These are phyloP conservation scores for Asparagopsis taxiformis DNA, from an alignment of 31 red algal genomes.

Conservation along the genomic window DNA sequence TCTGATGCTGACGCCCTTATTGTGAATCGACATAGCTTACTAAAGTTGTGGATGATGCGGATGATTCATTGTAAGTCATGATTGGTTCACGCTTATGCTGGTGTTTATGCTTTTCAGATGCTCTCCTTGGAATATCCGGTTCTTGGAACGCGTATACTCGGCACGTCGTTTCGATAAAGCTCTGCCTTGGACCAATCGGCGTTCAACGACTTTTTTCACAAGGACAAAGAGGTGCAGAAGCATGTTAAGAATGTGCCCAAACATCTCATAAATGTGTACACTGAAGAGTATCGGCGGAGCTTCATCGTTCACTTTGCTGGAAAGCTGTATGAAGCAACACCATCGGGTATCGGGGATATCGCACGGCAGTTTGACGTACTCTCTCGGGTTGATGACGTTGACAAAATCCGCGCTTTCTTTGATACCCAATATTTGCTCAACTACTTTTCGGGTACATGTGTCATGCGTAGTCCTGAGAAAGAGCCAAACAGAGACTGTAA, in stretches of 20 bases:
- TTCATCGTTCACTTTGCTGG: slow-evolving; percentile 97
- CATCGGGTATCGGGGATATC: slow-evolving; percentile 86
- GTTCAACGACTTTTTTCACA: slow-evolving; percentile 67
- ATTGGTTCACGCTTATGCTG: slow-evolving; percentile 97
- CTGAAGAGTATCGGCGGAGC: slow-evolving; percentile 89
- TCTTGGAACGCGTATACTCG: slow-evolving; percentile 70
- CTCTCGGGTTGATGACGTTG: slow-evolving; percentile 67
- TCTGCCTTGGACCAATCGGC: slow-evolving; percentile 90
- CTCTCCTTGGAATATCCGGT: slow-evolving; percentile 74
- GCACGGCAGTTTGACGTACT: slow-evolving; percentile 95
- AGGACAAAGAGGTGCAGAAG: slow-evolving; percentile 27
- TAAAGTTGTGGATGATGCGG: slow-evolving; percentile 86
- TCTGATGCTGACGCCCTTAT: slow-evolving; percentile 90
- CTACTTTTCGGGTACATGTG: slow-evolving; percentile 80
- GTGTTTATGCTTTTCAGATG: slow-evolving; percentile 83
- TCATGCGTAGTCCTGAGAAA: slow-evolving; percentile 50
- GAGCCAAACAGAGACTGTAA: slow-evolving; percentile 72
- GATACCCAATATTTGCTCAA: slow-evolving; percentile 79
- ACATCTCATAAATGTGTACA: slow-evolving; percentile 91
- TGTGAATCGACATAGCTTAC: slow-evolving; percentile 70
- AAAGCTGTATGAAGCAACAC: slow-evolving; percentile 95
- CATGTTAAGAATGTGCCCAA: slow-evolving; percentile 83
- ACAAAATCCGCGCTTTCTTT: slow-evolving; percentile 82
- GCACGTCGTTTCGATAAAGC: slow-evolving; percentile 82
- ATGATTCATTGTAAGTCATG: slow-evolving; percentile 80